Base-by-base conservation (phyloP, 2,329 filamentous ascomycete species). In the Ceratocystis cubensis region DNA sequence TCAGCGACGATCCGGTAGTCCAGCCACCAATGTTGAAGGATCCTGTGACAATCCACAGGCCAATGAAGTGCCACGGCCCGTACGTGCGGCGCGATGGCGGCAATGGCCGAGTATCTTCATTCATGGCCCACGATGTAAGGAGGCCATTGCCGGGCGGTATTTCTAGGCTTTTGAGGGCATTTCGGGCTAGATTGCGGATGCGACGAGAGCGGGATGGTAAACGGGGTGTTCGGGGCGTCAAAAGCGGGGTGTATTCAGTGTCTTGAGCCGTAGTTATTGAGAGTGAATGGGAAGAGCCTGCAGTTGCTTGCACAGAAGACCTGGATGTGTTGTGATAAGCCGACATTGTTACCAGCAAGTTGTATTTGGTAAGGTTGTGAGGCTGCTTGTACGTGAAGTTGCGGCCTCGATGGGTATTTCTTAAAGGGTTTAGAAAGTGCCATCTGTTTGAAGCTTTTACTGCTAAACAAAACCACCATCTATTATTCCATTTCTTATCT, bases 1-100 rank as follows among this genome's bases (percentile, higher is more conserved):
- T 78, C 63, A 78, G 75, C 48, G 73, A 71, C 44, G 72, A 75
- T 1, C 73, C 73, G 0, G 72, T 74, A 3, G 72, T 73, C 73
- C 73, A 74, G 22, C 73, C 73, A 37, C 73, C 73, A 2, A 74
- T 72, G 56, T 74, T 74, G 67, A 74, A 74, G 1, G 73, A 75
- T 4, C 73, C 73, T 0, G 73, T 74, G 33, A 74, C 70, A 69
- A 74, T 71, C 73, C 73, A 74, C 0, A 74, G 71, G 10, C 71
- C 71, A 17, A 74, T 71, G 65, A 74, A 74, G 41, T 73, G 69
- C 72, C 72, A 73, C 0, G 73, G 73, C 0, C 73, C 73, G 66
- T 74, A 74, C 1, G 72, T 73, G 13, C 73, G 71, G 2, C 73
- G 69, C 2, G 69, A 70, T 0, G 72, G 72, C 1, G 73, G 72